Conservation (phyloP, 1,284 basidiomycete species). For the Rhodotorula sp. region DNA sequence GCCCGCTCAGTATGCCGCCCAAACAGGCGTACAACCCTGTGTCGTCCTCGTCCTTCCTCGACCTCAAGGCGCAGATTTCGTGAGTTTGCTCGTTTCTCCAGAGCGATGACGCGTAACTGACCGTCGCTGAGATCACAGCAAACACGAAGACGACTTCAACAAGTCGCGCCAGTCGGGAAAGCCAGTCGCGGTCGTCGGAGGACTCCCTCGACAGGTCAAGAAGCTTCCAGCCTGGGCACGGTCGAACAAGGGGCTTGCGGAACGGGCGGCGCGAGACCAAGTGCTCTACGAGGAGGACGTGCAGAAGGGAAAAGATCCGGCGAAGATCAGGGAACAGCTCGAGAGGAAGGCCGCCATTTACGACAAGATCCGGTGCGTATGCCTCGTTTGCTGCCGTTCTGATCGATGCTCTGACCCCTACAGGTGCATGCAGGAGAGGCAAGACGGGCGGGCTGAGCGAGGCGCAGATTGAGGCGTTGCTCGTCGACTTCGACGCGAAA, state of each 20-base stretch:
- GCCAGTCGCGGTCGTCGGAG: not conserved
- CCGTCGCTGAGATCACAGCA: not conserved
- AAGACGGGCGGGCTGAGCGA: slow-evolving; percentile 75
- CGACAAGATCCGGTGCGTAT: slow-evolving; percentile 36
- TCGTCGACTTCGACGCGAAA: slow-evolving; percentile 82
- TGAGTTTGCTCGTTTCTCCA: slow-evolving; percentile 2
- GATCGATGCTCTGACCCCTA: not conserved
- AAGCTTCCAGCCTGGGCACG: slow-evolving; percentile 26
- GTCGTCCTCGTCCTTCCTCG: slow-evolving; percentile 28
- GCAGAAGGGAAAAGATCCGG: slow-evolving; percentile 2
- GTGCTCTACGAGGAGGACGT: slow-evolving; percentile 32
- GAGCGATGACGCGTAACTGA: not conserved
- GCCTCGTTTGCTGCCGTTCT: not conserved
- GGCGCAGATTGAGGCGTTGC: slow-evolving; percentile 66
- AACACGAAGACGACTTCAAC: slow-evolving; percentile 29
- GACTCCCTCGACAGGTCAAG: not conserved
- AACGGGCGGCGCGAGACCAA: slow-evolving; percentile 10
- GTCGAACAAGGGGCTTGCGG: slow-evolving; percentile 29
- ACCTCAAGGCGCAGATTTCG: slow-evolving; percentile 33
- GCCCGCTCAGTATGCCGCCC: slow-evolving; percentile 1
- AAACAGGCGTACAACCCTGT: slow-evolving; percentile 13
- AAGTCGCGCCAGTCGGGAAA: slow-evolving; percentile 7
- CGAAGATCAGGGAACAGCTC: slow-evolving; percentile 19
- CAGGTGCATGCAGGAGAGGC: slow-evolving; percentile 55
- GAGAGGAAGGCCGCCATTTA: slow-evolving; percentile 42